Conservation (phyloP, 495 filamentous ascomycete genomes). For the Massariosphaeria phaeospora region DNA sequence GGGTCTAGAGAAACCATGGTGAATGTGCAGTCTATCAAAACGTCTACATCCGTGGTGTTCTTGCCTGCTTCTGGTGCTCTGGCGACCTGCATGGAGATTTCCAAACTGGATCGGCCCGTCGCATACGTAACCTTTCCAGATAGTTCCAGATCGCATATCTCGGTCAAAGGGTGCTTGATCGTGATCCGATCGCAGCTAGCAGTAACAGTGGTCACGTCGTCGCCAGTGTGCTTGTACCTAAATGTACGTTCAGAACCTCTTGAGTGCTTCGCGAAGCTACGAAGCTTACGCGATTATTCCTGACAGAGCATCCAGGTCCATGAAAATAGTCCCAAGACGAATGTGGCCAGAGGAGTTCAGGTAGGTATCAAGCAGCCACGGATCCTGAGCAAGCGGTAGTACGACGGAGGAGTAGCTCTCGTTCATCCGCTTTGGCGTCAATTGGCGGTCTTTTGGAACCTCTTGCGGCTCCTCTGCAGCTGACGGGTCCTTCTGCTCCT, state of each 20-base stretch:
- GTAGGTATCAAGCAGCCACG: constrained; percentile 67
- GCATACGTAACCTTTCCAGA: constrained; percentile 78
- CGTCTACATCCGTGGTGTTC: constrained; percentile 58
- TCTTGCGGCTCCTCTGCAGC: constrained; percentile 33
- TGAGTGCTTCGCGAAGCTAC: neutral
- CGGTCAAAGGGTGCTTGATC: constrained; percentile 65
- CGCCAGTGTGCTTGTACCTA: constrained; percentile 68
- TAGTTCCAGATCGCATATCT: constrained; percentile 76
- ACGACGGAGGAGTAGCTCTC: constrained; percentile 62
- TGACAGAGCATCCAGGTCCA: constrained; percentile 78
- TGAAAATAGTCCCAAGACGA: constrained; percentile 65
- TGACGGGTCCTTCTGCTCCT: constrained; percentile 37
- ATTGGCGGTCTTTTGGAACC: constrained; percentile 44
- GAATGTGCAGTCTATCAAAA: constrained; percentile 74
- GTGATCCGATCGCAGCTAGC: constrained; percentile 77
- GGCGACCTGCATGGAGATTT: constrained; percentile 70
- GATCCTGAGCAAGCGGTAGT: constrained; percentile 62
- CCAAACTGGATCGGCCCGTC: constrained; percentile 74
- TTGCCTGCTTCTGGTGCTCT: constrained; percentile 56
- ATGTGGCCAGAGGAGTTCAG: constrained; percentile 63
- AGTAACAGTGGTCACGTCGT: constrained; percentile 70
- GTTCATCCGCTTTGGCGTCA: constrained; percentile 59
- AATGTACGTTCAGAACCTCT: neutral
- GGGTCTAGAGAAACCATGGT: constrained; percentile 82
- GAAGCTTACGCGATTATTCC: constrained; percentile 61